These are phyloP conservation scores for carrot (Daucus carota) DNA, from an alignment of 129 eudicot species.

Conservation along the genomic window DH1_v3.0 NC_030387.2:5036501-5037000, in stretches of 20 bases:
- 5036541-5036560: background rate
- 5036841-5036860: background rate
- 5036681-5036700: background rate
- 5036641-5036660: conserved; percentile 5
- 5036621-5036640: background rate
- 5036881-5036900: conserved; percentile 2
- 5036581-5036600: background rate
- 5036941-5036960: conserved; percentile 12
- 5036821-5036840: background rate
- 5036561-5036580: background rate
- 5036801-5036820: conserved; percentile 4
- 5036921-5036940: conserved; percentile 16
- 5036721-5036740: background rate
- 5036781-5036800: conserved; percentile 4
- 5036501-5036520: conserved; percentile 7
- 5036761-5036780: conserved; percentile 5
- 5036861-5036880: conserved; percentile 12
- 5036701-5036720: conserved; percentile 1
- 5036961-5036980: conserved; percentile 13
- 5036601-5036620: background rate
- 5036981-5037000: conserved; percentile 13
- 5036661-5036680: conserved; percentile 3
- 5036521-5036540: conserved; percentile 8
- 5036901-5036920: background rate
- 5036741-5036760: background rate